phyloP scores from a whole-genome alignment of 768 basidiomycete species.

The Vararia minispora region DNA sequence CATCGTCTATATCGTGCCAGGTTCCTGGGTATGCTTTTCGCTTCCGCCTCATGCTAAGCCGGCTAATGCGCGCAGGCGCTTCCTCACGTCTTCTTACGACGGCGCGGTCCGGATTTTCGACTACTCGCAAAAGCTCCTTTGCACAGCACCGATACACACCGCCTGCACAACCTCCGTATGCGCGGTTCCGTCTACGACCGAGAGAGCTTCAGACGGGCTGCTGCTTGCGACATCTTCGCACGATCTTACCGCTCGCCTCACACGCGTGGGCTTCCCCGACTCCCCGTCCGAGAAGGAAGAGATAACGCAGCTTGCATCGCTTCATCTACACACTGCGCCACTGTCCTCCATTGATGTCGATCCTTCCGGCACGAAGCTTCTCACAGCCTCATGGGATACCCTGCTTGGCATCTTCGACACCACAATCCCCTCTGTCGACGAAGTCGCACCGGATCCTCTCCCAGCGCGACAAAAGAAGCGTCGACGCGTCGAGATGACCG shows the following conservation, averaged over 20 bases:
- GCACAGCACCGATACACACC: constrained; percentile 39
- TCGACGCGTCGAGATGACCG: constrained; percentile 33
- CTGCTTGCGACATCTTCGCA: constrained; percentile 65
- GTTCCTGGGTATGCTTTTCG: constrained; percentile 35
- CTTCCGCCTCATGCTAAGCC: constrained; percentile 3
- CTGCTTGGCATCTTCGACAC: constrained; percentile 78
- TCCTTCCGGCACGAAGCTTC: constrained; percentile 43
- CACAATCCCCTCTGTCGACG: constrained; percentile 46
- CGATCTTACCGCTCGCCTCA: constrained; percentile 62
- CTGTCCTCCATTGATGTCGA: constrained; percentile 61
- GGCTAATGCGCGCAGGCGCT: constrained; percentile 32
- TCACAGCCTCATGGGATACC: constrained; percentile 84
- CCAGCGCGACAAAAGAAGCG: constrained; percentile 43
- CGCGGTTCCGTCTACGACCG: constrained; percentile 29
- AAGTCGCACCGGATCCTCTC: constrained; percentile 36
- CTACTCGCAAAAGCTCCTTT: constrained; percentile 47
- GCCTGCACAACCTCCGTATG: constrained; percentile 62
- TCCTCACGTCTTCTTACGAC: constrained; percentile 77
- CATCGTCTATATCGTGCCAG: constrained; percentile 64
- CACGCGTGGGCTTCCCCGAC: constrained; percentile 19
- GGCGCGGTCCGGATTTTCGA: constrained; percentile 65
- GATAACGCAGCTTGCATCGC: constrained; percentile 39
- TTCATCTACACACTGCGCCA: constrained; percentile 77
- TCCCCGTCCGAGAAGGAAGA: constrained; percentile 1
- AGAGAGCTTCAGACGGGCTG: constrained; percentile 21